Base-by-base conservation (phyloP, 1,139 yeast genomes). In the Pichia sp. region DNA sequence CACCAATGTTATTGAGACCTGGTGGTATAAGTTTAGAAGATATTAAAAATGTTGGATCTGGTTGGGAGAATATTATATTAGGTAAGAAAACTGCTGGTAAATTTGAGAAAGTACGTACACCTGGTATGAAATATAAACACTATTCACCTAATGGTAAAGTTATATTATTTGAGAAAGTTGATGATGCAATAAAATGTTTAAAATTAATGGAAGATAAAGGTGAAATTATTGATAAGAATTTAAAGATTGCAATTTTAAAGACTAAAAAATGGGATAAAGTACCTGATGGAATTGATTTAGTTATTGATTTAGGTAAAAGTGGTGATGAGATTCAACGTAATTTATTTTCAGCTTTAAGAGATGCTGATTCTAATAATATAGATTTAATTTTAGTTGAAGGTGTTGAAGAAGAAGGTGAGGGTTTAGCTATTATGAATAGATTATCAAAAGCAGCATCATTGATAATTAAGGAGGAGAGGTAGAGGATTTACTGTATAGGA, bases 61-160 rank as follows among this genome's bases (percentile, higher is more conserved):
- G 43, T 28, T 89, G 96, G 96, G 53, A 61, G 7, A 58, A 77
- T 38, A 72, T 85, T 3, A 61, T 74, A 2, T 64, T 83, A 4
- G 93, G 85, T 1, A 79, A 76, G 51, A 73, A 77, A 47, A 73
- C 76, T 0, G 86, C 89, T 0, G 79, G 74, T 2, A 68, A 69
- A 19, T 61, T 69, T 39, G 96, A 84, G 54, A 70, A 79, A 0
- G 97, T 89, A 0, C 73, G 84, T 51, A 91, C 98, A 0, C 98
- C 98, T 0, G 98, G 98, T 0, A 91, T 91, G 98, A 91, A 91
- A 58, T 91, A 91, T 59, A 79, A 85, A 52, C 98, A 91, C 60
- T 91, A 91, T 61, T 84, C 96, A 0, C 98, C 98, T 2, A 72
- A 73, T 3, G 96, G 96, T 0, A 77, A 74, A 45, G 96, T 91